Conservation (phyloP, 1,139 yeast species). For the Maudiozyma humilis region DNA sequence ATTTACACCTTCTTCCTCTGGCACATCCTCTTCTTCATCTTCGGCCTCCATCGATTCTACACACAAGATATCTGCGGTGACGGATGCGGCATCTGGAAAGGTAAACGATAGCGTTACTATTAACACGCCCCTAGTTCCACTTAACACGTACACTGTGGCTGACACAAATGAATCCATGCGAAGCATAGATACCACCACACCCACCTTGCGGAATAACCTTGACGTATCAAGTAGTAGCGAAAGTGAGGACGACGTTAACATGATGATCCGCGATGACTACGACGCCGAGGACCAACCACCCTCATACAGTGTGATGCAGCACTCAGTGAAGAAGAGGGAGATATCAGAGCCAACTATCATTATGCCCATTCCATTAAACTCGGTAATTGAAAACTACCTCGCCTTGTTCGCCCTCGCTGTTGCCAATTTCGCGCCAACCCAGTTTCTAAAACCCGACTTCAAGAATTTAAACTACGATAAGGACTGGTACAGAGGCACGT, state of each 20-base stretch:
- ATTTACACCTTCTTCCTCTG: neutral
- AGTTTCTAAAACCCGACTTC: conserved; percentile 19
- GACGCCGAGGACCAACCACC: conserved; percentile 7
- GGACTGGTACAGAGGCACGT: conserved; percentile 21
- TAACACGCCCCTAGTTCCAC: neutral
- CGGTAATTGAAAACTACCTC: conserved; percentile 24
- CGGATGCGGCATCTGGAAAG: neutral
- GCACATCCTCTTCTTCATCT: neutral
- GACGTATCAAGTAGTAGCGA: neutral
- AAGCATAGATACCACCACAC: neutral
- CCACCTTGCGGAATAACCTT: no score
- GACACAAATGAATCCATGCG: neutral
- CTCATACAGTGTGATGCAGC: conserved; percentile 7
- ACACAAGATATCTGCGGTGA: neutral
- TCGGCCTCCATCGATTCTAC: neutral
- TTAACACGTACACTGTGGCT: neutral
- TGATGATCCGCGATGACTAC: neutral
- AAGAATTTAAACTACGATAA: conserved; percentile 18
- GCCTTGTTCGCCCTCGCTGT: conserved; percentile 23
- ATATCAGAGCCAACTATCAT: conserved; percentile 21
- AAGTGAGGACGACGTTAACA: neutral
- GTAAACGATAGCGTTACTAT: neutral
- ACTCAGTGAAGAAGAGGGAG: conserved; percentile 10
- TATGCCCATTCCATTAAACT: conserved; percentile 20
- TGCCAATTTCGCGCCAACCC: conserved; percentile 20